Evolutionary conservation across 371 early-diverging fungal species (phyloP).

Genomic region (Dinochytrium kinnereticum): DNA sequence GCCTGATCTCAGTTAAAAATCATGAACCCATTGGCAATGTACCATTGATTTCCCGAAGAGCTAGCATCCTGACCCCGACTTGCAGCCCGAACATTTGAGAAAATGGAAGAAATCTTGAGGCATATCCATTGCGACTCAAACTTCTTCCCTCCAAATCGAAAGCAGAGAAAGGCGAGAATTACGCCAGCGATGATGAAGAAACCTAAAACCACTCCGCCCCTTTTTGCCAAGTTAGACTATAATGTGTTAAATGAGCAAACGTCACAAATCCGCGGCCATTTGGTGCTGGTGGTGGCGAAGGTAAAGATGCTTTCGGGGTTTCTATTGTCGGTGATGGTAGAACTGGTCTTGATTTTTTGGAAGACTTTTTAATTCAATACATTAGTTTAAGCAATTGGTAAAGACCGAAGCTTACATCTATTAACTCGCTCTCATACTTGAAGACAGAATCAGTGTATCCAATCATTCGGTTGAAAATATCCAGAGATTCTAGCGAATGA

Average conservation of each 20-base stretch:
- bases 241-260: no score
- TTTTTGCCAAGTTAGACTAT: no score
- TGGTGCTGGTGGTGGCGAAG: not conserved
- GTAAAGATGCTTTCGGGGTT: not conserved
- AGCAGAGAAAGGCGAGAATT: not conserved
- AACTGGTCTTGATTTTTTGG: no score
- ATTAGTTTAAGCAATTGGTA: not conserved
- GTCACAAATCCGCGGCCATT: not conserved
- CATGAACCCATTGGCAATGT: no score
- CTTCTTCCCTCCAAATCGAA: not conserved
- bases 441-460: conserved; percentile 32
- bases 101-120: no score
- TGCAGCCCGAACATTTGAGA: not conserved
- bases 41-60: no score
- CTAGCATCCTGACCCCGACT: no score
- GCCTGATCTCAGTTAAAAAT: no score
- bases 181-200: not conserved
- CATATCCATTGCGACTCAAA: not conserved
- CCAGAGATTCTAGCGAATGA: conserved; percentile 64
- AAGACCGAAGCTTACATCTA: not conserved
- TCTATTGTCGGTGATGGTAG: not conserved
- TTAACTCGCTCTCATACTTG: not conserved
- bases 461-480: conserved; percentile 79
- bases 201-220: not conserved
- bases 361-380: no score